These are phyloP conservation scores for Phytopythium kandeliae DNA, from an alignment of 352 stramenopile species.

Conservation along the genomic window DNA sequence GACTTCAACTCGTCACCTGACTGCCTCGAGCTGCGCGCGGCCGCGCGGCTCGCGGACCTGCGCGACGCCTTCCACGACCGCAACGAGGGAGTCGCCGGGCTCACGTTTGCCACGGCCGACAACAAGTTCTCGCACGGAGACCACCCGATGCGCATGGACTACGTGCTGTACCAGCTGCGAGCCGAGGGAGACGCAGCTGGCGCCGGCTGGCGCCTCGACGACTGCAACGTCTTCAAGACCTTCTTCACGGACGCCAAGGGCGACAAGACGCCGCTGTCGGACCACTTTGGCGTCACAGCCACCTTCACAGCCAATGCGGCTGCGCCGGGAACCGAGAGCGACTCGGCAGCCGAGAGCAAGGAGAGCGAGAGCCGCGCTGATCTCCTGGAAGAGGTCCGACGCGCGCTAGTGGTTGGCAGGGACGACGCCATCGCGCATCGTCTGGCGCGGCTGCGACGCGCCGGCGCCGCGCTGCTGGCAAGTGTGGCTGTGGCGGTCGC, in stretches of 20 bases:
- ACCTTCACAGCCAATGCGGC: constrained; percentile 28
- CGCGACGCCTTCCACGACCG: constrained; percentile 71
- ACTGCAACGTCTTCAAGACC: constrained; percentile 68
- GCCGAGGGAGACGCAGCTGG: background rate
- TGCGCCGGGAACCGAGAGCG: background rate
- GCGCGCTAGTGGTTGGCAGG: constrained; percentile 32
- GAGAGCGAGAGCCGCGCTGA: constrained; percentile 31
- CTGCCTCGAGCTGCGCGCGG: constrained; percentile 61
- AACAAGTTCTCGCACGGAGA: constrained; percentile 81
- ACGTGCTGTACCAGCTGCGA: constrained; percentile 66
- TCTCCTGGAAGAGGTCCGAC: constrained; percentile 42
- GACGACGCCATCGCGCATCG: constrained; percentile 32
- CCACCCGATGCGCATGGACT: constrained; percentile 84
- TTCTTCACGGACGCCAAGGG: constrained; percentile 65
- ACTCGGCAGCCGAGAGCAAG: background rate
- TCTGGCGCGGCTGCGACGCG: constrained; percentile 29
- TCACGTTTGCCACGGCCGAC: constrained; percentile 71
- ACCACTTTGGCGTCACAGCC: constrained; percentile 74
- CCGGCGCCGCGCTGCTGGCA: constrained; percentile 24
- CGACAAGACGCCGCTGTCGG: constrained; percentile 61
- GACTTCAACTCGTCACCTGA: constrained; percentile 82
- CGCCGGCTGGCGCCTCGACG: constrained; percentile 39
- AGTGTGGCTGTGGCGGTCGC: constrained; percentile 22
- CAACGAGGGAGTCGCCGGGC: constrained; percentile 41
- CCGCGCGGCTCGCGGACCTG: constrained; percentile 39